Evolutionary conservation across 2,329 filamentous ascomycete species (phyloP).

Genomic region (Paecilomyces sp.): DNA sequence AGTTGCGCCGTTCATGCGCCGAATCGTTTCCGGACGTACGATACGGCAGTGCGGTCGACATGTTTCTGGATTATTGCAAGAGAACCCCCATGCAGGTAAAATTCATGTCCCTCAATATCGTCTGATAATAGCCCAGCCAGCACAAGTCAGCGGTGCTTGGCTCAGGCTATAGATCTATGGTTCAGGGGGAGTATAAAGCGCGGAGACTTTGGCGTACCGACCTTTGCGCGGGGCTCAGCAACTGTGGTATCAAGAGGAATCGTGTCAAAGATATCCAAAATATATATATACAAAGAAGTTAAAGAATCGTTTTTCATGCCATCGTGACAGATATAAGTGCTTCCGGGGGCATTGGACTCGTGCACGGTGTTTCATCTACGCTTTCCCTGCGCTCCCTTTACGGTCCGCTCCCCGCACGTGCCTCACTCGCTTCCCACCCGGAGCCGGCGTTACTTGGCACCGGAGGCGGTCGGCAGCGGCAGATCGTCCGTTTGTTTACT

Average conservation of each 20-base stretch:
- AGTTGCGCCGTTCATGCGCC: conserved; percentile 41
- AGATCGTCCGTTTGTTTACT: conserved; percentile 10
- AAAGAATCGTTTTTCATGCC: conserved; percentile 1
- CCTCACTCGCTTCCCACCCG: neutral
- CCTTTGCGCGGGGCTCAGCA: neutral
- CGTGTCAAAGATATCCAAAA: neutral
- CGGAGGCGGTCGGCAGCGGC: neutral
- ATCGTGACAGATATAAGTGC: neutral
- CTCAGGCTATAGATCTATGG: neutral
- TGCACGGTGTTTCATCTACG: neutral
- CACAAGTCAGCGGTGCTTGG: neutral
- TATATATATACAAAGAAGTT: neutral
- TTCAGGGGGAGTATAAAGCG: neutral
- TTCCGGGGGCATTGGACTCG: neutral
- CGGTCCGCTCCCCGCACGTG: conserved; percentile 8
- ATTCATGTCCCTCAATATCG: conserved; percentile 1
- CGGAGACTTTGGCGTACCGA: neutral
- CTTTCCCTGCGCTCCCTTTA: neutral
- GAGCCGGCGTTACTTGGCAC: neutral
- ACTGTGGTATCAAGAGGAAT: neutral
- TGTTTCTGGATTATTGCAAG: conserved; percentile 18
- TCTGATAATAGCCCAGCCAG: neutral
- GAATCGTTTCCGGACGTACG: conserved; percentile 33
- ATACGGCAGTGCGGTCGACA: conserved; percentile 31
- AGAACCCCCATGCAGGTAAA: neutral